phyloP scores from a whole-genome alignment of 2,329 filamentous ascomycete species.

The Paraphaeosphaeria sporulosa region DNA sequence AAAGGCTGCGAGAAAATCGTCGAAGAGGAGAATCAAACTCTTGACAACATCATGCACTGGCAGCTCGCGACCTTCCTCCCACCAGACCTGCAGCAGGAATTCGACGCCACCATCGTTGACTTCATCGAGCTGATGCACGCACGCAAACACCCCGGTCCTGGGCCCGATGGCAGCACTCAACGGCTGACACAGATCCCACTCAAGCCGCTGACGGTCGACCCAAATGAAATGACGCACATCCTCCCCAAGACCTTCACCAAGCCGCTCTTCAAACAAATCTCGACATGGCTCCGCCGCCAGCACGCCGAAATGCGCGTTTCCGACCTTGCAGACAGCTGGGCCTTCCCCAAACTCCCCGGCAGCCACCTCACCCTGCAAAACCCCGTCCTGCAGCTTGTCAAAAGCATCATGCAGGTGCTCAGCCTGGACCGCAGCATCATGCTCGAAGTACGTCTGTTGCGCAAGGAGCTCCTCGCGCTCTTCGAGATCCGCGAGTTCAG shows the following conservation, averaged over 20 bases:
- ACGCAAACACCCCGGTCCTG: constrained; percentile 68
- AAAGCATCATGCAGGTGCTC: constrained; percentile 90
- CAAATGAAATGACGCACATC: constrained; percentile 69
- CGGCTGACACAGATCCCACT: constrained; percentile 68
- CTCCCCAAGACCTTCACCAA: constrained; percentile 86
- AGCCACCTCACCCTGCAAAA: constrained; percentile 70
- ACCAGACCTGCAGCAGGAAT: constrained; percentile 77
- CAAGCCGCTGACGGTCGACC: constrained; percentile 60
- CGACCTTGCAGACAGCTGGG: constrained; percentile 85
- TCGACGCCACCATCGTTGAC: constrained; percentile 91
- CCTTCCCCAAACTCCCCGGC: constrained; percentile 81
- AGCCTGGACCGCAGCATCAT: constrained; percentile 89
- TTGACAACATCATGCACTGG: constrained; percentile 98
- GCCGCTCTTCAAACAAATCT: constrained; percentile 87
- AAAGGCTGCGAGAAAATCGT: constrained; percentile 86
- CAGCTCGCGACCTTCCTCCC: constrained; percentile 93
- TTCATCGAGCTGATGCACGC: constrained; percentile 95
- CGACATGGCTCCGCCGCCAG: constrained; percentile 80
- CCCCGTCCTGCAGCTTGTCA: constrained; percentile 88
- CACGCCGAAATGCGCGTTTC: constrained; percentile 89
- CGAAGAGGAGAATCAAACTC: constrained; percentile 75
- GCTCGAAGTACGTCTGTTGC: constrained; percentile 83
- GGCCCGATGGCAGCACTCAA: constrained; percentile 59
- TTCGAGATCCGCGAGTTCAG: constrained; percentile 97
- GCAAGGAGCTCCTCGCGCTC: constrained; percentile 85